A percentile compares a stretch with the other conserved stretches of the same genome.
These are phyloP conservation scores for Dothiorella sarmentorum DNA, from an alignment of 2,329 filamentous ascomycete genomes.

Conservation along the genomic window DNA sequence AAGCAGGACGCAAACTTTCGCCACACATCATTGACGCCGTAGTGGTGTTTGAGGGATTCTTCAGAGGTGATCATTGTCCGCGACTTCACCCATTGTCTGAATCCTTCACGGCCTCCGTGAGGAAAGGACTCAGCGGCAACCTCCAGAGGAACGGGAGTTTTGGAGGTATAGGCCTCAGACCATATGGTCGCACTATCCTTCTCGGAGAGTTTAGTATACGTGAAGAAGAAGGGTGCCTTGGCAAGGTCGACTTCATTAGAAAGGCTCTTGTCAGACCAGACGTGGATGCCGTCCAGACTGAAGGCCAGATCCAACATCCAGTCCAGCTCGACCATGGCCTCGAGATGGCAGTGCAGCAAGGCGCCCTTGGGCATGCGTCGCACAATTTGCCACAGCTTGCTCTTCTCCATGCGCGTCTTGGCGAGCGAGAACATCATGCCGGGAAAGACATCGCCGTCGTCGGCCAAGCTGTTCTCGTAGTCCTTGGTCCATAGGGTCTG, in stretches of 20 bases:
- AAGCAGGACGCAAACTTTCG: constrained; percentile 75
- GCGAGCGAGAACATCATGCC: constrained; percentile 93
- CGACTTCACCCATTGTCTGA: constrained; percentile 71
- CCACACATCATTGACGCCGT: constrained; percentile 83
- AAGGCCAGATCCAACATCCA: constrained; percentile 73
- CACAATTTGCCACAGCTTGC: constrained; percentile 80
- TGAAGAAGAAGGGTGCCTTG: constrained; percentile 58
- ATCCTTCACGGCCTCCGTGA: constrained; percentile 65
- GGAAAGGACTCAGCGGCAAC: constrained; percentile 72
- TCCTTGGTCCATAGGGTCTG: constrained; percentile 71
- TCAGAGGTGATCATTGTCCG: constrained; percentile 68
- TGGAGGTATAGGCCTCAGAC: constrained; percentile 59
- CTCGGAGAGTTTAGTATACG: constrained; percentile 36
- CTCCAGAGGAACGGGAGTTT: constrained; percentile 56
- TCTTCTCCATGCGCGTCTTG: constrained; percentile 80
- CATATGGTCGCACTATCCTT: constrained; percentile 57
- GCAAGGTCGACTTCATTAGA: constrained; percentile 52
- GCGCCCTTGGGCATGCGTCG: constrained; percentile 84
- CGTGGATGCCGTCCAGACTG: constrained; percentile 68
- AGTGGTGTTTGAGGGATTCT: constrained; percentile 75
- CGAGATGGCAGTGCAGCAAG: constrained; percentile 81
- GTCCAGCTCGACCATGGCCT: constrained; percentile 86
- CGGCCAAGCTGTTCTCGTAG: constrained; percentile 67
- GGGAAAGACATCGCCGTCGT: constrained; percentile 66
- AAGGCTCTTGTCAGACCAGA: constrained; percentile 59